Base-by-base conservation (phyloP, 495 filamentous ascomycete species). In the Polyplosphaeria fusca region DNA sequence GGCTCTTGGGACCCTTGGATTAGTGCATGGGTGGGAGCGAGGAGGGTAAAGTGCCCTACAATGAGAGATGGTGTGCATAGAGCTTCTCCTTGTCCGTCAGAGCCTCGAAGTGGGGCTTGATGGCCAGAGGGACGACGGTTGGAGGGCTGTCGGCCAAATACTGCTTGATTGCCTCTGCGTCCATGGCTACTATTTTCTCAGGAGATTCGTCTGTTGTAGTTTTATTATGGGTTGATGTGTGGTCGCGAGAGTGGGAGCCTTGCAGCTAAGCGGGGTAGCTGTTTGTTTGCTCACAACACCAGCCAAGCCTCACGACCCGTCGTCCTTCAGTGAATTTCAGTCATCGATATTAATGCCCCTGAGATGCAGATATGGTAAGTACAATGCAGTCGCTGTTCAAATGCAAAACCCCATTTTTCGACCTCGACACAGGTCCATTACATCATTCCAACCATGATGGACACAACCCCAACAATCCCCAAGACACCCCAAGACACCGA, bases 1-100 rank as follows among this genome's bases (percentile, higher is more conserved):
- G 42, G 91, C 91, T 66, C 89, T 93, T 58, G 43, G 12, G 66
- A n/a, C n/a, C n/a, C n/a, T n/a, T n/a, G n/a, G n/a, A n/a, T n/a
- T n/a, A n/a, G n/a, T n/a, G n/a, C n/a, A n/a, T n/a, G n/a, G n/a
- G 7, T 7, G 30, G 14, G 30, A 35, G 30, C 7, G 30, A 35
- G 14, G 14, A 14, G 7, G 14, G 14, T 14, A 32, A 20, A 24
- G 32, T 44, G 49, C 76, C n/a, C 58, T 79, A 91, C 88, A 80
- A 77, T 79, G 86, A 91, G 67, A 96, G 89, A 64, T 88, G 87
- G 71, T 98, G 93, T 30, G 93, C 91, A 73, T 98, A 98, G 51
- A 80, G 68, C 69, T 88, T 89, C 75, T 91, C 79, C 61, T 85
- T 76, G 65, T 89, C 83, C 37, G 78, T 82, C 51, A 98, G 73